These are phyloP conservation scores for Withania somnifera DNA, from an alignment of 305 asterid genomes.

Conservation along the genomic window DNA sequence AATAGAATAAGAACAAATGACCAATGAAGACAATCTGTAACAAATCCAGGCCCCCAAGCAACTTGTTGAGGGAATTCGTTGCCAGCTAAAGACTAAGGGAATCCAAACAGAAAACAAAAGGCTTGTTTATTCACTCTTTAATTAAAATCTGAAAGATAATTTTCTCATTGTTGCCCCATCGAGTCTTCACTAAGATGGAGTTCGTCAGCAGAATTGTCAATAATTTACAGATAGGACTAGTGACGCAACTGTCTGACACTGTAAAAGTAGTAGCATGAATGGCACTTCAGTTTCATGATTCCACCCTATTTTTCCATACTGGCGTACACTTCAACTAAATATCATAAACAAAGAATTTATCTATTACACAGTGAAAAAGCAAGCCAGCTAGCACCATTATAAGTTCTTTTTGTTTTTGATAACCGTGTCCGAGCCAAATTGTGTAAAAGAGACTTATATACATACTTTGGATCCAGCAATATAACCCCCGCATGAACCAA, in stretches of 20 bases:
- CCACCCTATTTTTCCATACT: background rate
- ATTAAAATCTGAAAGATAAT: background rate
- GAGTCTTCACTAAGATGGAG: background rate
- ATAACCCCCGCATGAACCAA: constrained; percentile 99
- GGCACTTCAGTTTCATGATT: background rate
- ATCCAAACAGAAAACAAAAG: background rate
- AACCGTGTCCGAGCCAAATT: too few species aligned
- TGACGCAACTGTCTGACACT: background rate
- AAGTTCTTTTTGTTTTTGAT: too few species aligned
- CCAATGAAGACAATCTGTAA: background rate
- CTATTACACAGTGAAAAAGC: background rate
- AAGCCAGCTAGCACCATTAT: background rate
- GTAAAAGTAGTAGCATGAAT: background rate
- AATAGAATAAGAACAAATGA: background rate
- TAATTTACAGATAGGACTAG: background rate
- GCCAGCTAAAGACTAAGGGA: background rate
- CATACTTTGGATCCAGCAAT: constrained; percentile 93
- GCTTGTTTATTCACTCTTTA: background rate
- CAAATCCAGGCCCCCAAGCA: background rate
- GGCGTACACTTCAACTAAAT: background rate
- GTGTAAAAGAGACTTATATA: too few species aligned
- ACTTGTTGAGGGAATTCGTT: background rate
- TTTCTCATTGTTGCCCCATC: background rate
- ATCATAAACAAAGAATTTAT: background rate
- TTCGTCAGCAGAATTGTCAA: background rate